These are phyloP conservation scores for Aspergillus eucalypticola DNA, from an alignment of 2,329 filamentous ascomycete genomes.

Conservation along the genomic window DNA sequence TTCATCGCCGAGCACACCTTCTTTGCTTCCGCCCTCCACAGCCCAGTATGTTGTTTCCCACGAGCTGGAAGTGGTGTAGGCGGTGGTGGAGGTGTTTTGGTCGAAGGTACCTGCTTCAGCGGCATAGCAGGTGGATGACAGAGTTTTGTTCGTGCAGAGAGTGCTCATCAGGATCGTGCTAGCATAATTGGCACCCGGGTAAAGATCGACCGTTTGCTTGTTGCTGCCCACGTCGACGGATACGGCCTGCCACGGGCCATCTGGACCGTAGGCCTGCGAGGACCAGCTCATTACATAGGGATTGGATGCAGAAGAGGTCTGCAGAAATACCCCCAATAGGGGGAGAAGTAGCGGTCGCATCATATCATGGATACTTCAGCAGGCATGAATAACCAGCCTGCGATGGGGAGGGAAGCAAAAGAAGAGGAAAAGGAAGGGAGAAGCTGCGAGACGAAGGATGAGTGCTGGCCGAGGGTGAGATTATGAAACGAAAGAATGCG, in stretches of 20 bases:
- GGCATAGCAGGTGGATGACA: constrained; percentile 20
- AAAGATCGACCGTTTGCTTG: constrained; percentile 18
- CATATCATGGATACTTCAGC: neutral
- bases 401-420: neutral
- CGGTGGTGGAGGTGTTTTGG: constrained; percentile 13
- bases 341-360: constrained; percentile 6
- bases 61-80: constrained; percentile 5
- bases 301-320: constrained; percentile 2
- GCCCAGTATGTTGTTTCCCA: constrained; percentile 19
- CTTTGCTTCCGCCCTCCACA: constrained; percentile 15
- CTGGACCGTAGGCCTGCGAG: constrained; percentile 21
- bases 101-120: constrained; percentile 17
- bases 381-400: neutral
- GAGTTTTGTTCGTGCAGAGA: constrained; percentile 18
- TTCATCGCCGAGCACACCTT: constrained; percentile 13
- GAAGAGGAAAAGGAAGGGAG: neutral
- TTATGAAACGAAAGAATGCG: neutral
- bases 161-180: constrained; percentile 18
- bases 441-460: neutral
- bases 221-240: constrained; percentile 19
- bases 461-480: neutral
- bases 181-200: constrained; percentile 20
- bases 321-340: constrained; percentile 1
- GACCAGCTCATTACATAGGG: constrained; percentile 23
- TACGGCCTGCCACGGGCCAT: constrained; percentile 32